phyloP scores from a whole-genome alignment of 1,284 basidiomycete genomes.

The Lentinula novae-zelandiae region DNA sequence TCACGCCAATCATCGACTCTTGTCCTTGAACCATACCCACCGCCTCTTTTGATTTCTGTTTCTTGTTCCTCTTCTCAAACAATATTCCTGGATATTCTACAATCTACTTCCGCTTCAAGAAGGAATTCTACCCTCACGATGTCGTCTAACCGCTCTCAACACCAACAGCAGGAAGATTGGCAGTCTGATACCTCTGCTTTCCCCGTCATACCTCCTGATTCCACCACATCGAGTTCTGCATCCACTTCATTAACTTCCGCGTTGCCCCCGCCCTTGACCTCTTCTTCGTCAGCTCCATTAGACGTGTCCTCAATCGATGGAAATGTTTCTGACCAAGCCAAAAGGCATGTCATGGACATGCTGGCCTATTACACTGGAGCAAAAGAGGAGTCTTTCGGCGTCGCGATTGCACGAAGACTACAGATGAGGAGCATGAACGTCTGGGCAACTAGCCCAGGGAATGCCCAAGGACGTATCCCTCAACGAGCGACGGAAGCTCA shows the following conservation, averaged over 20 bases:
- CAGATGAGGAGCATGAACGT: conserved; percentile 35
- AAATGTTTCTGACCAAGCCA: conserved; percentile 34
- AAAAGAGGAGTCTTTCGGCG: conserved; percentile 30
- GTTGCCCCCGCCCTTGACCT: background rate
- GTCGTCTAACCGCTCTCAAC: background rate
- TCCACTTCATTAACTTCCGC: background rate
- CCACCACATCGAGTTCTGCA: background rate
- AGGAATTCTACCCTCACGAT: background rate
- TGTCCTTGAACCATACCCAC: background rate
- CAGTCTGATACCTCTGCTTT: background rate
- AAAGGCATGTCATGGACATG: conserved; percentile 28
- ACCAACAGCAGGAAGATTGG: background rate
- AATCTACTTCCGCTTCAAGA: background rate
- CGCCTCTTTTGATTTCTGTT: background rate
- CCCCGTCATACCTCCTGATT: background rate
- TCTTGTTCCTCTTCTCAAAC: background rate
- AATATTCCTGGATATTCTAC: background rate
- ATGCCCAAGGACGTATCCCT: conserved; percentile 5
- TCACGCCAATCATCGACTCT: background rate
- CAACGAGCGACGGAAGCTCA: conserved; percentile 23
- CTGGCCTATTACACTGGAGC: conserved; percentile 35
- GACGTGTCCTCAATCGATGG: conserved; percentile 31
- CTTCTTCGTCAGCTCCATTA: conserved; percentile 5
- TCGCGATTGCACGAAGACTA: conserved; percentile 32
- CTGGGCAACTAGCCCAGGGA: conserved; percentile 19